Percentiles rank a stretch among this genome's conserved stretches.
These are phyloP conservation scores for Ceratobasidium sp. DNA, from an alignment of 1,284 basidiomycete species.

Conservation along the genomic window DNA sequence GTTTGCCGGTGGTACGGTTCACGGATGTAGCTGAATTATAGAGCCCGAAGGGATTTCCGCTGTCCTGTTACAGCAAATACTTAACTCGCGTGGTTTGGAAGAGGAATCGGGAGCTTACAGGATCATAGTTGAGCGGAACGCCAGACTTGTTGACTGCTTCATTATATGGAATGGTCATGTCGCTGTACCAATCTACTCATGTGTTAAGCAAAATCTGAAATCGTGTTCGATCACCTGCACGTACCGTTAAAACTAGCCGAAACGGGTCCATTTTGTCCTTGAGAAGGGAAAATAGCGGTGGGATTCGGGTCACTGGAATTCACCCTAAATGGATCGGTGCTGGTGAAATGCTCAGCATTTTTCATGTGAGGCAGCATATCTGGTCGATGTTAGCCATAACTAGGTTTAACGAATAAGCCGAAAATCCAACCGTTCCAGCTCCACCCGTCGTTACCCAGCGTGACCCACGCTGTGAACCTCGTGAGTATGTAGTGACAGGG, in stretches of 20 bases:
- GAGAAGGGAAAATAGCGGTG: conserved; percentile 50
- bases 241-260: conserved; percentile 52
- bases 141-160: conserved; percentile 27
- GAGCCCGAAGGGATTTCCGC: conserved; percentile 39
- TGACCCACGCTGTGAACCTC: conserved; percentile 43
- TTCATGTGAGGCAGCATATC: conserved; percentile 55
- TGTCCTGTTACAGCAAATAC: neutral
- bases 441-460: conserved; percentile 50
- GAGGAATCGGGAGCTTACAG: conserved; percentile 27
- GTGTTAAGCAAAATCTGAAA: conserved; percentile 46
- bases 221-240: conserved; percentile 36
- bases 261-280: conserved; percentile 53
- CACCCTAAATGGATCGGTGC: conserved; percentile 49
- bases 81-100: neutral
- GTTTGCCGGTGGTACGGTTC: conserved; percentile 51
- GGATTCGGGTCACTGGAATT: conserved; percentile 49
- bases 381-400: neutral
- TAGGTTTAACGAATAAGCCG: neutral
- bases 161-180: conserved; percentile 46
- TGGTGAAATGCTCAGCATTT: conserved; percentile 54
- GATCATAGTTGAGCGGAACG: conserved; percentile 40
- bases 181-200: conserved; percentile 43
- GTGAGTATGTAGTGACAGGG: conserved; percentile 41
- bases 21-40: conserved; percentile 46
- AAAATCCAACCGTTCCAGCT: conserved; percentile 53